Percentiles rank a stretch among this genome's conserved stretches.
phyloP scores from a whole-genome alignment of 2,329 filamentous ascomycete species.

The Cladosporium sp. region DNA sequence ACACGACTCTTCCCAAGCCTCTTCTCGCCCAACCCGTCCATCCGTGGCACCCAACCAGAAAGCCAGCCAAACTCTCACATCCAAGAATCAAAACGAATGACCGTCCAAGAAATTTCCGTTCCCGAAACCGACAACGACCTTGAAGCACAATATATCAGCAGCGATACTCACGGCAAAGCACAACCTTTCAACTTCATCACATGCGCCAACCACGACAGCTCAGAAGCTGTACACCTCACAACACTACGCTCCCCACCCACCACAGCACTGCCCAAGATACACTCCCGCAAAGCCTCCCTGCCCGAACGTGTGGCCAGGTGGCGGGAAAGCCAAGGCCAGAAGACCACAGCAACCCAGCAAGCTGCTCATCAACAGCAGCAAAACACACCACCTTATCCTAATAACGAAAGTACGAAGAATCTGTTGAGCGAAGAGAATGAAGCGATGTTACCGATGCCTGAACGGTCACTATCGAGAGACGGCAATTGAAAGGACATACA shows the following conservation, averaged over 20 bases:
- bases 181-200: neutral
- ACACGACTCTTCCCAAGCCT: constrained; percentile 24
- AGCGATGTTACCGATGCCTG: neutral
- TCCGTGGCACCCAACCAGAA: neutral
- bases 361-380: neutral
- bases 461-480: constrained; percentile 5
- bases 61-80: neutral
- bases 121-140: neutral
- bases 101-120: constrained; percentile 4
- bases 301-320: constrained; percentile 3
- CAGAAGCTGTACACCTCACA: constrained; percentile 5
- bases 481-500: constrained; percentile 1
- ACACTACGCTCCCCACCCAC: constrained; percentile 1
- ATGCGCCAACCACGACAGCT: constrained; percentile 1
- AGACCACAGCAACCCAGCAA: neutral
- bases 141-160: neutral
- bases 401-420: constrained; percentile 12
- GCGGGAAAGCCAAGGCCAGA: constrained; percentile 6
- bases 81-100: neutral
- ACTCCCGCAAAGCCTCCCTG: constrained; percentile 9
- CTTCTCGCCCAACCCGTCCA: constrained; percentile 14
- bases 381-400: neutral
- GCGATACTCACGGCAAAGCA: neutral
- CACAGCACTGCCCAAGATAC: neutral
- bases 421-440: constrained; percentile 8